phyloP scores from a whole-genome alignment of 345 rosid genomes.

The Syzygium grande region DNA sequence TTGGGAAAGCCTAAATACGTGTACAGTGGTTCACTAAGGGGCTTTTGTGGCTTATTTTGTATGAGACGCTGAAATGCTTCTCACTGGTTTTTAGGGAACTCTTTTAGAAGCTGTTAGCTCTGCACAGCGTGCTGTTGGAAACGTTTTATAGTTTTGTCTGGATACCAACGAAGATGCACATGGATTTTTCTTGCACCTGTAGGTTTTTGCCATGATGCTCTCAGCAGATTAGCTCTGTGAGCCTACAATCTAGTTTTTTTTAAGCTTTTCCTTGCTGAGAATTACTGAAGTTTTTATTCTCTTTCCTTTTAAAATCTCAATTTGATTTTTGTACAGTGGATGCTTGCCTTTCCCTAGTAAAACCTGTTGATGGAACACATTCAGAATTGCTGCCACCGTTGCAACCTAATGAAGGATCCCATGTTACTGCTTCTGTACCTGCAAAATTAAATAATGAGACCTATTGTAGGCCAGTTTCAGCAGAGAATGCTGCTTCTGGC shows the following conservation, averaged over 20 bases:
- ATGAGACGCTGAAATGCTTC: neutral
- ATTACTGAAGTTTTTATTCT: neutral
- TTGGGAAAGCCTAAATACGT: neutral
- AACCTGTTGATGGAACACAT: constrained; percentile 27
- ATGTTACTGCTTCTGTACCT: constrained; percentile 13
- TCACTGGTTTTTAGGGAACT: neutral
- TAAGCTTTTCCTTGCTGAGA: neutral
- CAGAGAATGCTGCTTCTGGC: constrained; percentile 16
- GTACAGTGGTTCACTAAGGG: neutral
- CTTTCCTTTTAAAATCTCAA: neutral
- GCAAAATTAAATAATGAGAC: constrained; percentile 25
- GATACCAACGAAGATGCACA: neutral
- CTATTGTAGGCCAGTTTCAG: constrained; percentile 26
- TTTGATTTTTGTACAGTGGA: constrained; percentile 19
- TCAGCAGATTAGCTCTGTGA: neutral
- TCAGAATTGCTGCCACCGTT: constrained; percentile 7
- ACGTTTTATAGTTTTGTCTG: neutral
- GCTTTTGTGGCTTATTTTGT: neutral
- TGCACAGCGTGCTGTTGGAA: neutral
- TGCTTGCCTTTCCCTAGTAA: constrained; percentile 21
- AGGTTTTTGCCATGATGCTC: neutral
- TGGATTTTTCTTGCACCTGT: neutral
- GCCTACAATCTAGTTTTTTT: neutral
- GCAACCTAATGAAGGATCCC: constrained; percentile 17
- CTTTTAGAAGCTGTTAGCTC: neutral